A percentile compares a stretch with the other conserved stretches of the same genome.
These are phyloP conservation scores for Arxiozyma slooffiae DNA, from an alignment of 1,139 yeast genomes.

Conservation along the genomic window DNA sequence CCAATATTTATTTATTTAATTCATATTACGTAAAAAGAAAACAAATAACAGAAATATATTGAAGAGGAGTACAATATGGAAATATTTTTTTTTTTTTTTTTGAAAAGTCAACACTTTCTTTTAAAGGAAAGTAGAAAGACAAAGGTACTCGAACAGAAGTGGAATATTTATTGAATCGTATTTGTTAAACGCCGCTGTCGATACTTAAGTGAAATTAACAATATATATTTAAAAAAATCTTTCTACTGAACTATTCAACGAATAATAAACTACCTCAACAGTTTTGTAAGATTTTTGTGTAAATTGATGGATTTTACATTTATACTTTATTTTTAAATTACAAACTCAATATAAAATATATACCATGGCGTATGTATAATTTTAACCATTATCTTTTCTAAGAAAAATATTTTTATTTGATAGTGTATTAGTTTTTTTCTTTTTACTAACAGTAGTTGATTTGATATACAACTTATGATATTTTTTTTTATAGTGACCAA, in stretches of 20 bases:
- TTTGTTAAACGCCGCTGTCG: neutral
- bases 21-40: too few species aligned
- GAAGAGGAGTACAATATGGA: too few species aligned
- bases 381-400: neutral
- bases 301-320: neutral
- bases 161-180: too few species aligned
- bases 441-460: conserved; percentile 9
- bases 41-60: too few species aligned
- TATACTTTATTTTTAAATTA: too few species aligned
- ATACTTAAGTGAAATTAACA: too few species aligned
- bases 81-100: too few species aligned
- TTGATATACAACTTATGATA: neutral
- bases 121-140: neutral
- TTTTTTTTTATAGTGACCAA: conserved; percentile 40
- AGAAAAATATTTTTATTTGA: too few species aligned
- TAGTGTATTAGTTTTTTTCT: neutral
- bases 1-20: too few species aligned
- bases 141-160: neutral
- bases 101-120: neutral
- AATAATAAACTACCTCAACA: neutral
- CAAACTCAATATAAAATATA: too few species aligned
- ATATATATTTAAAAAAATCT: too few species aligned
- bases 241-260: neutral
- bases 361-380: conserved; percentile 20
- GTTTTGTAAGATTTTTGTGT: neutral